Evolutionary conservation across 768 basidiomycete genomes (phyloP), one percentile per base, ranked within the genome.

Genomic region (Daedalea quercina): DNA sequence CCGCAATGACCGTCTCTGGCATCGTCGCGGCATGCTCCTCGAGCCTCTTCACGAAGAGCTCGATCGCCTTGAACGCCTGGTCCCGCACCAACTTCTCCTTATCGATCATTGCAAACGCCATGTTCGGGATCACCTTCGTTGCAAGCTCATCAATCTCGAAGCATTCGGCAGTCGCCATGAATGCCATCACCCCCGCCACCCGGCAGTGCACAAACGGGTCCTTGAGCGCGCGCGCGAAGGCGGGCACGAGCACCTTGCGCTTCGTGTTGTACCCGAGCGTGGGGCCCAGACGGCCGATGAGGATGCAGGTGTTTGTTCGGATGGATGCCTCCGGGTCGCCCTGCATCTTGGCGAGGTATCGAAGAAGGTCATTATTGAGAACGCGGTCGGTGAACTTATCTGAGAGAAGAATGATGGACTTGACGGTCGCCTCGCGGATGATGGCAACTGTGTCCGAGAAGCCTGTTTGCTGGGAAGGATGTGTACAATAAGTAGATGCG

Each of bases 1-100:
- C 63, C 2, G 42, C 55, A 2, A 73, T 40, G 0, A 67, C 75
- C 1, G 82, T 80, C 49, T 83, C 83, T 1, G 84, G 84, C 94
- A 99, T 89, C 2, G 80, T 76, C 0, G 77, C 77, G 1, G 86
- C 90, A 60, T 96, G 78, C 8, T 73, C 77, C 63, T 96, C 92
- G 25, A 97, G 70, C 57, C 78, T 82, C 67, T 88, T 90, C 56
- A 95, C 73, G 62, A 96, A 94, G 45, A 95, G 71, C 41, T 91
- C 90, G 51, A 95, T 76, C 6, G 93, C 87, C 68, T 90, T 95
- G 76, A 95, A 97, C 1, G 91, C 95, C 62, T 97, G 95, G 68
- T 97, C 94, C 19, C 96, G 81, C 0, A 98, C 95, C 7, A 91
- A 67, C 94, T 94, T 98, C 67, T 99, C 95, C 65, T 86, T 87